A percentile compares a stretch with the other conserved stretches of the same genome.
Evolutionary conservation across 2,329 filamentous ascomycete species (phyloP).

Genomic region (Aspergillus texensis): DNA sequence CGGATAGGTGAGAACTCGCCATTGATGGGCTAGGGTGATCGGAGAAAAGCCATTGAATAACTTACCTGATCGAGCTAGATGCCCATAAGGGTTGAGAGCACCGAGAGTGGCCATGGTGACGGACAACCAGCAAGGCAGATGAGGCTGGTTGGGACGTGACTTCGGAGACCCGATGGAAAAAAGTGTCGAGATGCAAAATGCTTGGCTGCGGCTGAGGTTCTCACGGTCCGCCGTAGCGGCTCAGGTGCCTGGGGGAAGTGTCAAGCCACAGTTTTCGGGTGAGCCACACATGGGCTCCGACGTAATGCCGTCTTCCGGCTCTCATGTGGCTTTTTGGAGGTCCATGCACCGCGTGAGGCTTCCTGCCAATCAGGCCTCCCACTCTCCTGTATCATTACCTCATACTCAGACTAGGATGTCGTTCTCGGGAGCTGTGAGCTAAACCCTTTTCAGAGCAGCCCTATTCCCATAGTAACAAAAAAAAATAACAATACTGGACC

Average conservation of each 20-base stretch:
- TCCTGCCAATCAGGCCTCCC: background rate
- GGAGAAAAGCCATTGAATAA: background rate
- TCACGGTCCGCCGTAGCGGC: slow-evolving; percentile 20
- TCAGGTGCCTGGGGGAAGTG: background rate
- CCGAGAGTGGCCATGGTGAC: slow-evolving; percentile 43
- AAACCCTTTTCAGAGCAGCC: slow-evolving; percentile 3
- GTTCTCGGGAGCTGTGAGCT: background rate
- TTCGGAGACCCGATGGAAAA: slow-evolving; percentile 28
- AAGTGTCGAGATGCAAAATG: slow-evolving; percentile 26
- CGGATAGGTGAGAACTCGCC: background rate
- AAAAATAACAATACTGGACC: background rate
- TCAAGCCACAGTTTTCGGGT: slow-evolving; percentile 3
- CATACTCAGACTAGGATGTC: background rate
- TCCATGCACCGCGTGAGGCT: background rate
- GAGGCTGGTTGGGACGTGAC: slow-evolving; percentile 14
- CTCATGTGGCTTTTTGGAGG: slow-evolving; percentile 3
- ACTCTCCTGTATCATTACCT: slow-evolving; percentile 7
- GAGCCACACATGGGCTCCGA: background rate
- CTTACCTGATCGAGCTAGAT: slow-evolving; percentile 42
- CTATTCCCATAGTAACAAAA: slow-evolving; percentile 3
- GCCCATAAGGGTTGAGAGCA: slow-evolving; percentile 40
- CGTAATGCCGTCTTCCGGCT: background rate
- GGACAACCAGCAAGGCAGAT: slow-evolving; percentile 9
- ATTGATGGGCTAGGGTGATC: background rate
- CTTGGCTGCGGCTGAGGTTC: slow-evolving; percentile 28